Evolutionary conservation across 768 basidiomycete species (phyloP).

Genomic region (Suillus tomentosus): DNA sequence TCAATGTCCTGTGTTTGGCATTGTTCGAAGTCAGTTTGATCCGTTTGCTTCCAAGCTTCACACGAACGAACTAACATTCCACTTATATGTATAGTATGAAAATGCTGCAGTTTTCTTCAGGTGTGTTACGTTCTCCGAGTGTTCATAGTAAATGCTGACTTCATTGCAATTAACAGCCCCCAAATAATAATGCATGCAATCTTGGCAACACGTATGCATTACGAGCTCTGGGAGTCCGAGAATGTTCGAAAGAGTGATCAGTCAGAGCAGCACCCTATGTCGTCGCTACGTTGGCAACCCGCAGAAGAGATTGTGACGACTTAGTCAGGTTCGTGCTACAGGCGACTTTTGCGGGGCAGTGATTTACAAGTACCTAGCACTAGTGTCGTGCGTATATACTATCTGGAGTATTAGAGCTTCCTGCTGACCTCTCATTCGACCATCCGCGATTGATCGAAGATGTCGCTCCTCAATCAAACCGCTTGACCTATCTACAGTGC

Average conservation of each 20-base stretch:
- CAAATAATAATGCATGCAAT: not conserved
- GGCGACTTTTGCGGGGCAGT: not conserved
- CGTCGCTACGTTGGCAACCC: not conserved
- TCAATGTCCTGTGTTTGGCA: not conserved
- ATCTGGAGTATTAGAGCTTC: not conserved
- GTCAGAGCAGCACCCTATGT: not conserved
- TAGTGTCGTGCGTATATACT: not conserved
- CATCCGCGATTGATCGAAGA: not conserved
- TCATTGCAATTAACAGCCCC: not conserved
- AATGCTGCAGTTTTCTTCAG: not conserved
- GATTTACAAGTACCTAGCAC: not conserved
- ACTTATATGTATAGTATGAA: not conserved
- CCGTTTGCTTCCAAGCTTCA: not conserved
- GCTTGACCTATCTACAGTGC: no score
- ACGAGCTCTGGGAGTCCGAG: not conserved
- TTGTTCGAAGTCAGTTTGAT: not conserved
- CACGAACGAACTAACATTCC: not conserved
- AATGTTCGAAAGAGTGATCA: not conserved
- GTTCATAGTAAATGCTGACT: not conserved
- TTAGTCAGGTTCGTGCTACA: not conserved
- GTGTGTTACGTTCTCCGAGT: not conserved
- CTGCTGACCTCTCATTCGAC: not conserved
- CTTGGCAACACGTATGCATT: slow-evolving; percentile 4
- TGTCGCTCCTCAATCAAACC: not conserved
- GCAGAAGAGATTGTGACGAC: not conserved